A percentile compares a stretch with the other conserved stretches of the same genome.
Evolutionary conservation across 306 rosid species (phyloP).

Genomic region (Medicago arabica): DNA sequence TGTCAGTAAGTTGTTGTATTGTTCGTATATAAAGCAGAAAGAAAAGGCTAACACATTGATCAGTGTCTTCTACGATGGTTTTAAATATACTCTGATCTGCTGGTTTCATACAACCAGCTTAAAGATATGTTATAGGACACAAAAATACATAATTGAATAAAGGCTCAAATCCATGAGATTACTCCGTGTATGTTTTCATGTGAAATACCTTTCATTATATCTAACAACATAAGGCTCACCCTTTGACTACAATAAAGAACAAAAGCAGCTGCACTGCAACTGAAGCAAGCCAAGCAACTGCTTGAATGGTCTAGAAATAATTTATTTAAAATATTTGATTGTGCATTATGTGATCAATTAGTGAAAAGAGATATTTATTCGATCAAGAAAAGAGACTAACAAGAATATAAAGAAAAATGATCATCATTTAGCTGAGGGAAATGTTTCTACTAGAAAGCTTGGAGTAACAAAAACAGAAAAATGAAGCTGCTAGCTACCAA

Average conservation of each 20-base stretch:
- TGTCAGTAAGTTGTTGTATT: conserved; percentile 4
- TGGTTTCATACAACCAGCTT: conserved; percentile 29
- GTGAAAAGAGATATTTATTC: conserved; percentile 7
- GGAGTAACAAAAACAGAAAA: conserved; percentile 9
- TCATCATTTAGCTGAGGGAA: background rate
- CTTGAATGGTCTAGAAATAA: conserved; percentile 9
- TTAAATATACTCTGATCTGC: conserved; percentile 32
- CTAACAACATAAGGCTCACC: no score
- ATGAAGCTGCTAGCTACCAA: conserved; percentile 11
- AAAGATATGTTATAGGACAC: conserved; percentile 9
- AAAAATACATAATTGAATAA: conserved; percentile 23
- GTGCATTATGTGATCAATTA: background rate
- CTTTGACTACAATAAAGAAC: no score
- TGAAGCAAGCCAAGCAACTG: conserved; percentile 7
- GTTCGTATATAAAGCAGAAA: conserved; percentile 30
- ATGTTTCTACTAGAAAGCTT: conserved; percentile 20
- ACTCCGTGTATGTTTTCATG: background rate
- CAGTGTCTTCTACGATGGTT: conserved; percentile 8
- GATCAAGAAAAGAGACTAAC: background rate
- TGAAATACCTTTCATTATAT: background rate
- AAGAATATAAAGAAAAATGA: conserved; percentile 17
- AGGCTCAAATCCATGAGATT: conserved; percentile 33
- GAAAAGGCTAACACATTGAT: conserved; percentile 37
- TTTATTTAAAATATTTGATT: conserved; percentile 13
- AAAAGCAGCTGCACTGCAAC: no score